Evolutionary conservation across 495 filamentous ascomycete genomes (phyloP).

Genomic region (Halenospora varia): DNA sequence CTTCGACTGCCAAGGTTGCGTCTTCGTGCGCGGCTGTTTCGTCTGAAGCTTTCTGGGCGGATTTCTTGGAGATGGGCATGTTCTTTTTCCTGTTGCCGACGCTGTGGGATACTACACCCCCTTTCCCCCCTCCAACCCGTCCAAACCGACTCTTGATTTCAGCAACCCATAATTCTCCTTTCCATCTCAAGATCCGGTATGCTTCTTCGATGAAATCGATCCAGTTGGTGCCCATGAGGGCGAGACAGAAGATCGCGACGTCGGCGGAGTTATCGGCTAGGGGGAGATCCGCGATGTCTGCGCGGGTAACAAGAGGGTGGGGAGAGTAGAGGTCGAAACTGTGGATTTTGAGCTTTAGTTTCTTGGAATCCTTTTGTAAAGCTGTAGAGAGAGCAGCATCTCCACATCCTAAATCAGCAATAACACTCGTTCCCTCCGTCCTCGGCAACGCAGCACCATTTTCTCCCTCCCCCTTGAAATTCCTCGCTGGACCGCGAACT

Average conservation of each 20-base stretch:
- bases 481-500: slow-evolving; percentile 13
- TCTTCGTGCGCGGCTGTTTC: slow-evolving; percentile 52
- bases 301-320: slow-evolving; percentile 69
- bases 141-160: slow-evolving; percentile 94
- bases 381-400: slow-evolving; percentile 65
- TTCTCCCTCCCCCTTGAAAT: too few relatives aligned
- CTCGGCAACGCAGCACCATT: slow-evolving; percentile 31
- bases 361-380: slow-evolving; percentile 42
- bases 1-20: slow-evolving; percentile 45
- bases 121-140: slow-evolving; percentile 39
- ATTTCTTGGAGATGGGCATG: too few relatives aligned
- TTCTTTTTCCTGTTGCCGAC: slow-evolving; percentile 47
- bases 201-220: slow-evolving; percentile 92
- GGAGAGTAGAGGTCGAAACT: slow-evolving; percentile 58
- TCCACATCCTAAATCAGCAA: slow-evolving; percentile 83
- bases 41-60: slow-evolving; percentile 43
- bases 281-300: slow-evolving; percentile 83
- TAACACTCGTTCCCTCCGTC: slow-evolving; percentile 60
- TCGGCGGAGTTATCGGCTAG: slow-evolving; percentile 68
- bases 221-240: slow-evolving; percentile 99
- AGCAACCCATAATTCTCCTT: slow-evolving; percentile 92
- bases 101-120: slow-evolving; percentile 54
- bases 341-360: slow-evolving; percentile 63
- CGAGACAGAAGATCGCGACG: slow-evolving; percentile 88
- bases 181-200: slow-evolving; percentile 82